Evolutionary conservation across 805 yeast genomes (phyloP).

Genomic region (Komagataella pseudopastoris): DNA sequence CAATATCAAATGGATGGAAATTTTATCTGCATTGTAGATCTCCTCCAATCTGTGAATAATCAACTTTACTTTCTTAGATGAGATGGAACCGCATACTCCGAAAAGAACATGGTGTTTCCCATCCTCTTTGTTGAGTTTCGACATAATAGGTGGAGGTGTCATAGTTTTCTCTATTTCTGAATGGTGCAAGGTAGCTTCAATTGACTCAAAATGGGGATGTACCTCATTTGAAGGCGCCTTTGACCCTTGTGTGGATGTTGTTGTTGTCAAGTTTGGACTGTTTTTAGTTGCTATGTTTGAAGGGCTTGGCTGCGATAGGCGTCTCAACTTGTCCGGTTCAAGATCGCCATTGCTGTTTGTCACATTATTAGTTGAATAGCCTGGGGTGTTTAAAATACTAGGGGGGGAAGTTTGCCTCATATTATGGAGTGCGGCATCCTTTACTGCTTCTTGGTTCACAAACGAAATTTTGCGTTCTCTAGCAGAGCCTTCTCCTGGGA

Average conservation of each 20-base stretch:
- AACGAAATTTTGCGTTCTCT: background rate
- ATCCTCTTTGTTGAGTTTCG: constrained; percentile 14
- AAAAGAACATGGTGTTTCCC: constrained; percentile 41
- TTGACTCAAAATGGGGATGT: background rate
- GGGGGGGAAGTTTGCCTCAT: background rate
- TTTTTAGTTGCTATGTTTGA: background rate
- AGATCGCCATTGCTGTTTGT: background rate
- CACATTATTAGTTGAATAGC: background rate
- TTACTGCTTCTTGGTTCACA: background rate
- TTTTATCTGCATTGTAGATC: constrained; percentile 31
- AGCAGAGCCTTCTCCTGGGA: background rate
- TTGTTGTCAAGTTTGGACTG: background rate
- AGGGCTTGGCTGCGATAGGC: background rate
- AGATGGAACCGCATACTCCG: constrained; percentile 46
- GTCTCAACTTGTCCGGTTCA: background rate
- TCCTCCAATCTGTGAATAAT: constrained; percentile 39
- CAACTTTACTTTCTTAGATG: constrained; percentile 35
- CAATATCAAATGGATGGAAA: constrained; percentile 38
- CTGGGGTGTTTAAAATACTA: background rate
- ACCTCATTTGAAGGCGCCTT: background rate
- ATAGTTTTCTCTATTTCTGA: background rate
- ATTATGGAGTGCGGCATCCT: background rate
- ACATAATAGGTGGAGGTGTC: background rate
- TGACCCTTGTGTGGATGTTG: background rate
- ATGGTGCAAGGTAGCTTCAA: background rate